These are phyloP conservation scores for Coemansia sp. DNA, from an alignment of 192 early-diverging fungal genomes.

Conservation along the genomic window DNA sequence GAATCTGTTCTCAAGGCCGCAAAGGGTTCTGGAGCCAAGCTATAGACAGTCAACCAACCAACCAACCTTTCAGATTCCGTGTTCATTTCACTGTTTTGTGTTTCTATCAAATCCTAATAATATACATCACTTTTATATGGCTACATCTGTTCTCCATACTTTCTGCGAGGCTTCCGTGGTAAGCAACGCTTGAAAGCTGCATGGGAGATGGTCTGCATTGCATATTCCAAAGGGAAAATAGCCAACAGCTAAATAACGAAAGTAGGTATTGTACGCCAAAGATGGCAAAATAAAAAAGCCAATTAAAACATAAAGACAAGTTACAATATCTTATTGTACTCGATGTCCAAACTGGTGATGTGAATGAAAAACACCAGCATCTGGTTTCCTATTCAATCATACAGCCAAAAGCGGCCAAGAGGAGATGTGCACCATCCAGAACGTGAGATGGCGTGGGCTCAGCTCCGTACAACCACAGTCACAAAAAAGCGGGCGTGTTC, in stretches of 20 bases:
- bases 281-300: background rate
- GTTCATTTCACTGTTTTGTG: background rate
- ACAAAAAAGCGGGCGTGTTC: too few relatives aligned
- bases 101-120: background rate
- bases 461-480: too few relatives aligned
- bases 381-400: background rate
- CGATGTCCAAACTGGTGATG: background rate
- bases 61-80: background rate
- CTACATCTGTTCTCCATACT: too few relatives aligned
- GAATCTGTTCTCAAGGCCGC: conserved; percentile 65
- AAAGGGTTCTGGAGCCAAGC: conserved; percentile 60
- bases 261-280: background rate
- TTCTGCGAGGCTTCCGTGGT: too few relatives aligned
- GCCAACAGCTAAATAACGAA: too few relatives aligned
- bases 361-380: background rate
- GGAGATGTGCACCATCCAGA: too few relatives aligned
- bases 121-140: background rate
- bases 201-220: too few relatives aligned
- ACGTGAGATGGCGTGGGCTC: too few relatives aligned
- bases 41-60: conserved; percentile 49
- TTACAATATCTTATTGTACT: background rate
- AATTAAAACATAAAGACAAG: background rate
- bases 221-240: too few relatives aligned
- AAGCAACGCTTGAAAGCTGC: too few relatives aligned
- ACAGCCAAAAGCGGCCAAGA: background rate